Percentiles rank a stretch among this genome's conserved stretches.
phyloP scores from a whole-genome alignment of 306 rosid species.

The Fagus sylvatica region DNA sequence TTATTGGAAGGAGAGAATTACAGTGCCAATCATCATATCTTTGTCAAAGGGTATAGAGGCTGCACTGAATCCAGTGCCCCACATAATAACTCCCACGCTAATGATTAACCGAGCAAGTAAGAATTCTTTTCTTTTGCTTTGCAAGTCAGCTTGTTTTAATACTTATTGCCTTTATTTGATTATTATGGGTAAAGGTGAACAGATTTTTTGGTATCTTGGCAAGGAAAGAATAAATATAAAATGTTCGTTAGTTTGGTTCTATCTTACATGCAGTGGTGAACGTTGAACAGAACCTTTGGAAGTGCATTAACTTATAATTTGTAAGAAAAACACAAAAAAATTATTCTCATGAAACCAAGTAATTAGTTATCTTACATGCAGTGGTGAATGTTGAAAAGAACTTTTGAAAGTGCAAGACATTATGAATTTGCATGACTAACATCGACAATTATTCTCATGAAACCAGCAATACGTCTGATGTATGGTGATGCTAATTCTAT shows the following conservation, averaged over 20 bases:
- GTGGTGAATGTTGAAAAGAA: background rate
- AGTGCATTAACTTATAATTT: background rate
- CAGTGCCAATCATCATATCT: constrained; percentile 78
- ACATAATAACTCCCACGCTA: constrained; percentile 82
- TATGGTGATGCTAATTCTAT: background rate
- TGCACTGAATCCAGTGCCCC: constrained; percentile 82
- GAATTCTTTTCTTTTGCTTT: constrained; percentile 21
- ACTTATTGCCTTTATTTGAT: constrained; percentile 1
- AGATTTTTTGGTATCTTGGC: background rate
- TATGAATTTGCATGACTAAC: background rate
- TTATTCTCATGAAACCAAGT: background rate
- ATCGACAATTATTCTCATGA: background rate
- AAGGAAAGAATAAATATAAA: background rate
- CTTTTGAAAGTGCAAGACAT: background rate
- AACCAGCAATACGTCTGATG: background rate
- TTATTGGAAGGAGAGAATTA: constrained; percentile 89
- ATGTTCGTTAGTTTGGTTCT: background rate
- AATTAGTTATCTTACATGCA: background rate
- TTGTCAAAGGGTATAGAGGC: constrained; percentile 90
- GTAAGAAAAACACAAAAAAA: background rate
- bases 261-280: background rate
- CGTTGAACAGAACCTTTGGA: background rate
- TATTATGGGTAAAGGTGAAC: background rate
- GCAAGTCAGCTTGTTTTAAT: background rate
- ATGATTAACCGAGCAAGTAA: constrained; percentile 88